Evolutionary conservation across 73 alveolate genomes (phyloP), one percentile per base, ranked within the genome.

Genomic region (Tetrahymena thermophila): DNA sequence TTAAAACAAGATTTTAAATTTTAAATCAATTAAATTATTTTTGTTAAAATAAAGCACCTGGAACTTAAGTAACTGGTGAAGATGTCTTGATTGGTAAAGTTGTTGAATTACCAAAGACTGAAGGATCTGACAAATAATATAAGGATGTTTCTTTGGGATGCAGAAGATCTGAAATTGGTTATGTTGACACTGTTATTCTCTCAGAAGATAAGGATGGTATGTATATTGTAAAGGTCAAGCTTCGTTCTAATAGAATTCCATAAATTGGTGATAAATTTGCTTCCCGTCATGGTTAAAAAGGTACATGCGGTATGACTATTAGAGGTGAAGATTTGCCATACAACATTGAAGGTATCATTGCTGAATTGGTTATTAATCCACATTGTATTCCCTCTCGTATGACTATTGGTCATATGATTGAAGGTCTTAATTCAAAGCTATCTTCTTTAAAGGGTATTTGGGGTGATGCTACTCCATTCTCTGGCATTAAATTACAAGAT

Each of bases 381-480:
- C 99, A 99, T 96, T 99, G 99, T 94, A 99, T 99, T 55, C 99
- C 99, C 16, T 98, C 99, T 28, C 98, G 99, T 93, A 99, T 99
- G 99, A 99, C 99, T 17, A 99, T 99, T 85, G 99, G 99, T 34
- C 99, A 99, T 97, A 98, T 99, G 98, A 98, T 99, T 85, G 99
- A 99, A 97, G 99, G 99, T 96, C 96, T 99, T 44, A 98, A 99
- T 38, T 97, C 99, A 34, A 94, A 96, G 89, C 99, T 99, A 23
- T 98, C 99, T 17, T 97, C 99, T 43, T 95, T 99, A 85, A 97
- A 98, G 56, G 99, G 99, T 4, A 96, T 96, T 56, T 99, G 97
- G 93, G 98, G 99, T 43, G 99, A 99, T 96, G 99, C 99, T 19
- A 99, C 99, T 14, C 99, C 99, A 17, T 99, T 99, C 98, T 97